Conservation (phyloP, 2,329 filamentous ascomycete genomes). For the Rosellinia necatrix region DNA sequence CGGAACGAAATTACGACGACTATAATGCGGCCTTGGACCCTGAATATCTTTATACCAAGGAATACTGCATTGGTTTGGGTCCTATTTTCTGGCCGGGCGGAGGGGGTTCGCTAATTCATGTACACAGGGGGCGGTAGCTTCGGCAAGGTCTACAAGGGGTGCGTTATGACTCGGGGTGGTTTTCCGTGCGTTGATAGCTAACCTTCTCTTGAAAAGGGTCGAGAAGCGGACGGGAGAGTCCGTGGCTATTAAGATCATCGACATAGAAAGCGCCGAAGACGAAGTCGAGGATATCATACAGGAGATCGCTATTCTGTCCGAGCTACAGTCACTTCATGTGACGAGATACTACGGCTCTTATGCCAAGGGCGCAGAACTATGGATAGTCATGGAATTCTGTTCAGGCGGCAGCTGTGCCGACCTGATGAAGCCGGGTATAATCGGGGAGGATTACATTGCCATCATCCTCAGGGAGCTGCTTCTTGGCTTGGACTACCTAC, state of each 20-base stretch:
- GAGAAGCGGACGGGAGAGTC: conserved; percentile 92
- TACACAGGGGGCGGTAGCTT: conserved; percentile 87
- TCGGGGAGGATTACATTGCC: conserved; percentile 94
- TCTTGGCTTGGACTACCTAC: conserved; percentile 88
- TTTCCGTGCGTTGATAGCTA: conserved; percentile 13
- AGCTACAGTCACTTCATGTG: conserved; percentile 93
- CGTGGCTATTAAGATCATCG: conserved; percentile 97
- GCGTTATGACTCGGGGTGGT: conserved; percentile 36
- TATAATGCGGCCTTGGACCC: conserved; percentile 73
- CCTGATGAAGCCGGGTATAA: conserved; percentile 88
- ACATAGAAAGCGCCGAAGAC: conserved; percentile 98
- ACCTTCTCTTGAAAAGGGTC: conserved; percentile 61
- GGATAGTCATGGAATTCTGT: conserved; percentile 99
- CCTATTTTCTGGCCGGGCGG: conserved; percentile 20
- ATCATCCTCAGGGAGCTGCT: conserved; percentile 92
- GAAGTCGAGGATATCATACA: conserved; percentile 99
- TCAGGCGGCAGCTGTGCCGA: conserved; percentile 96
- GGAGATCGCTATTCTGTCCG: conserved; percentile 95
- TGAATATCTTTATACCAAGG: conserved; percentile 89
- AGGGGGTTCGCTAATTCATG: conserved; percentile 34
- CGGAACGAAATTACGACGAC: conserved; percentile 53
- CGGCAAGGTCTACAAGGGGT: conserved; percentile 99
- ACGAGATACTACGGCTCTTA: conserved; percentile 98
- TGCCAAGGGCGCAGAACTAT: conserved; percentile 91
- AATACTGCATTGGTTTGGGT: conserved; percentile 78